phyloP scores from a whole-genome alignment of 2,329 filamentous ascomycete genomes.

The Aspergillus versicolor region DNA sequence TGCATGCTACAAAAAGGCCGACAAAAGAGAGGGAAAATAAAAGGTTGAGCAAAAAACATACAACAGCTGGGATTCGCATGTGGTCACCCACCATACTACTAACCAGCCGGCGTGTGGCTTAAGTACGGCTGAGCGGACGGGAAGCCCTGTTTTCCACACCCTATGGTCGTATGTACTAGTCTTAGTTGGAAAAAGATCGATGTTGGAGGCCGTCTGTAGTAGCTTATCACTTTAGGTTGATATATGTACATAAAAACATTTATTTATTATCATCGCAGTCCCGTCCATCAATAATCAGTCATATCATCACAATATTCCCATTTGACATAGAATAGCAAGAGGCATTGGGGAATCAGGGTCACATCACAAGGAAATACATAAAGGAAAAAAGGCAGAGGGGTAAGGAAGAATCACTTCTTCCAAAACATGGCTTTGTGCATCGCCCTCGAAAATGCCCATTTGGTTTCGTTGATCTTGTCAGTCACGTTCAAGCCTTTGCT shows the following conservation, averaged over 20 bases:
- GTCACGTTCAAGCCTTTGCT: constrained; percentile 32
- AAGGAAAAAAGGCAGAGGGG: not conserved
- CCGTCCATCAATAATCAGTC: constrained; percentile 11
- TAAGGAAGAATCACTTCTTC: constrained; percentile 30
- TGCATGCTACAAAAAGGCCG: no score
- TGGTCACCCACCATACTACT: no score
- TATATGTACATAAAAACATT: constrained; percentile 12
- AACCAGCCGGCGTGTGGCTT: no score
- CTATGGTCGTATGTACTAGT: no score
- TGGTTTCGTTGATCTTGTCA: constrained; percentile 36
- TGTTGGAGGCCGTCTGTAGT: no score
- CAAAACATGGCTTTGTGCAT: constrained; percentile 41
- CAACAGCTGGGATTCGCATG: no score
- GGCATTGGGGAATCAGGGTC: constrained; percentile 6
- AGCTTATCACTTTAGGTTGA: not conserved
- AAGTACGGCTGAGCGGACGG: no score
- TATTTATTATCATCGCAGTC: not conserved
- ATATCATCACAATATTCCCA: constrained; percentile 24
- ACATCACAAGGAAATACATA: not conserved
- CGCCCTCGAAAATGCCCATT: constrained; percentile 35
- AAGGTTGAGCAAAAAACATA: no score
- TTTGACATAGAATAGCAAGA: constrained; percentile 15
- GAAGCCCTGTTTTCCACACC: no score
- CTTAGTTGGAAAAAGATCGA: no score
- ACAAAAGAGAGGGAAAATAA: no score